Conservation (phyloP, 306 rosid genomes). For the Clitoria ternatea region DNA sequence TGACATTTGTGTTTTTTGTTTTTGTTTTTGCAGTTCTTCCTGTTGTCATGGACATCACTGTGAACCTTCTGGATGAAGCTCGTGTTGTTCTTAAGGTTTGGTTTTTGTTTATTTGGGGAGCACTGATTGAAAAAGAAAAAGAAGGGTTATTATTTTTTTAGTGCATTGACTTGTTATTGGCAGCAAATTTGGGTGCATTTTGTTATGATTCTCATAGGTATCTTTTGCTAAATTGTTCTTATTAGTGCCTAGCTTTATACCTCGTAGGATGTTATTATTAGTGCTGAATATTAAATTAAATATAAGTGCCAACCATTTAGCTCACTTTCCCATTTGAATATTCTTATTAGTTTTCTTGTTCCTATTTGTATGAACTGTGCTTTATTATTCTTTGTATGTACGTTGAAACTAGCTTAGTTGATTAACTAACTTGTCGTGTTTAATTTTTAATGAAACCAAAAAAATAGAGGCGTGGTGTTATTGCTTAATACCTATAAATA, state of each 20-base stretch:
- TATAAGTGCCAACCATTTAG: constrained; percentile 8
- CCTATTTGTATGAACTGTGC: not conserved
- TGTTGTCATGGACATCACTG: constrained; percentile 70
- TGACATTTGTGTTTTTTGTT: not conserved
- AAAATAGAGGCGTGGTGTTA: not conserved
- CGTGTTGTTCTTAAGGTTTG: constrained; percentile 72
- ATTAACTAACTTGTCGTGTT: too few relatives aligned
- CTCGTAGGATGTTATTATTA: not conserved
- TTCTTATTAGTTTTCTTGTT: not conserved
- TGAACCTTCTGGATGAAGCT: constrained; percentile 80
- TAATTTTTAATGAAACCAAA: too few relatives aligned
- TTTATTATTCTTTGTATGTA: not conserved
- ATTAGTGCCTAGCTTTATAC: constrained; percentile 6
- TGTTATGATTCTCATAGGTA: constrained; percentile 5
- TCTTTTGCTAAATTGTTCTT: constrained; percentile 22
- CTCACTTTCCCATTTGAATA: constrained; percentile 17
- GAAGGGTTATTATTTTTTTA: not conserved
- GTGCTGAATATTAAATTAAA: not conserved
- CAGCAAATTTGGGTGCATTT: constrained; percentile 2
- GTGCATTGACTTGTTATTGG: constrained; percentile 2
- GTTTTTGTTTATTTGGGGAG: not conserved
- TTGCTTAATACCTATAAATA: not conserved
- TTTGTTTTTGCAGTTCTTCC: constrained; percentile 77
- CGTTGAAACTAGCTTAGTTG: too few relatives aligned
- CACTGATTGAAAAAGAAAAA: not conserved